A percentile compares a stretch with the other conserved stretches of the same genome.
Evolutionary conservation across 2,329 filamentous ascomycete species (phyloP).

Genomic region (Chaetomium sp.): DNA sequence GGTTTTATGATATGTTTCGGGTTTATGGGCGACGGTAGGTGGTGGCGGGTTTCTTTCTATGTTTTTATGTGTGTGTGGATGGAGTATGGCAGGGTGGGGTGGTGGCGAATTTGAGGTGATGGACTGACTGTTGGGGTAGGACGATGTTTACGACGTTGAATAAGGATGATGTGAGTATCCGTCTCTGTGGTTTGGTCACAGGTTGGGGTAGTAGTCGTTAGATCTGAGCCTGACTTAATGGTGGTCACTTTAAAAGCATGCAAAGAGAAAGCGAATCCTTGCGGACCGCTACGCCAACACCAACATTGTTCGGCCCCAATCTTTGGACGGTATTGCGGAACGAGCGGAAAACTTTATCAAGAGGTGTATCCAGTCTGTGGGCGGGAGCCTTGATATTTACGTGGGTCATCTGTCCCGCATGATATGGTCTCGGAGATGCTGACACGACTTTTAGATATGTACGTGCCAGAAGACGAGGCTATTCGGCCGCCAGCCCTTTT

Average conservation of each 20-base stretch:
- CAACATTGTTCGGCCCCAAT: constrained; percentile 52
- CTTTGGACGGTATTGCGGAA: constrained; percentile 51
- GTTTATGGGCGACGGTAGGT: constrained; percentile 49
- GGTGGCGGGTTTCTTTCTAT: too few species aligned
- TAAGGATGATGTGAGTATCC: constrained; percentile 43
- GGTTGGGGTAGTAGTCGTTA: not conserved
- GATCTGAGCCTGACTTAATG: not conserved
- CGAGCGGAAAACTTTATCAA: constrained; percentile 50
- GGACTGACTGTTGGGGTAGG: not conserved
- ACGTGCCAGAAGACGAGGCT: too few species aligned
- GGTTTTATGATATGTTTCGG: constrained; percentile 56
- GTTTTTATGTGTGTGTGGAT: too few species aligned
- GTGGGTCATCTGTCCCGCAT: constrained; percentile 34
- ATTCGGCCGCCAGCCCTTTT: not conserved
- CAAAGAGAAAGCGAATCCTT: constrained; percentile 54
- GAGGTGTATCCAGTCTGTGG: constrained; percentile 41
- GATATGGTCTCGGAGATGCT: constrained; percentile 4
- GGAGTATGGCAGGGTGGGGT: not conserved
- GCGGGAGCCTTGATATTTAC: constrained; percentile 52
- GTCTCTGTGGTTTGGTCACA: not conserved
- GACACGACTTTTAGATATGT: constrained; percentile 14
- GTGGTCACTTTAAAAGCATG: constrained; percentile 39
- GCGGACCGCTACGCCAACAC: constrained; percentile 64
- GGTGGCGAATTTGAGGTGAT: not conserved
- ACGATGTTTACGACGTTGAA: constrained; percentile 52